Evolutionary conservation across 768 basidiomycete species (phyloP), one percentile per base, ranked within the genome.

Genomic region (Serendipita sp.): DNA sequence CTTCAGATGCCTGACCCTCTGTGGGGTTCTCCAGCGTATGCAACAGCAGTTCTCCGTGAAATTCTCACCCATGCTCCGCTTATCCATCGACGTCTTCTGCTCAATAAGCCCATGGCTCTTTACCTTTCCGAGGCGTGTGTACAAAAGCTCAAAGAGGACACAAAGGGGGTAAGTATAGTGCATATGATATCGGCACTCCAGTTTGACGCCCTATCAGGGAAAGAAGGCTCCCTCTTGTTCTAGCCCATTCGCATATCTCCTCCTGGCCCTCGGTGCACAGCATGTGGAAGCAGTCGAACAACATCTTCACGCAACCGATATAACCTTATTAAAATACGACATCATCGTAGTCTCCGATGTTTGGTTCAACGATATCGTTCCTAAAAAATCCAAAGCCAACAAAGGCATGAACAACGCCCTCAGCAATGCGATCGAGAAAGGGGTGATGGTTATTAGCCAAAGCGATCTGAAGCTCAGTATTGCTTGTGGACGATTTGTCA

Each of bases 241-340:
- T 24, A n/a, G 20, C 31, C 53, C 53, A 17, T 58, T 58, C 31
- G 31, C 31, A 9, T 58, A 58, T 58, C 31, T 22, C 30, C 31
- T 22, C 31, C 53, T 58, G 22, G 53, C 53, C 11, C 20, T 58
- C 22, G 53, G 53, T 24, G 53, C 53, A 11, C 53, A 58, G 31
- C 53, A 58, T 7, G 30, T 58, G 9, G 53, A 58, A 24, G 53
- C 53, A 11, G 53, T 58, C 17, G 53, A 58, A 58, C 20, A 58
- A n/a, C 31, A 58, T n/a, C 9, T n/a, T 58, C 53, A 58, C 24
- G 53, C 53, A 28, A 58, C 53, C 17, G 53, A 58, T 58, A 3
- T 9, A 31, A 58, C 53, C 11, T n/a, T 58, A 28, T 31, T 33
- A n/a, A 58, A 26, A n/a, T 58, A 58, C 30, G 30, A 58, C 30